These are phyloP conservation scores for Aegle marmelos DNA, from an alignment of 345 rosid genomes.

Conservation along the genomic window DNA sequence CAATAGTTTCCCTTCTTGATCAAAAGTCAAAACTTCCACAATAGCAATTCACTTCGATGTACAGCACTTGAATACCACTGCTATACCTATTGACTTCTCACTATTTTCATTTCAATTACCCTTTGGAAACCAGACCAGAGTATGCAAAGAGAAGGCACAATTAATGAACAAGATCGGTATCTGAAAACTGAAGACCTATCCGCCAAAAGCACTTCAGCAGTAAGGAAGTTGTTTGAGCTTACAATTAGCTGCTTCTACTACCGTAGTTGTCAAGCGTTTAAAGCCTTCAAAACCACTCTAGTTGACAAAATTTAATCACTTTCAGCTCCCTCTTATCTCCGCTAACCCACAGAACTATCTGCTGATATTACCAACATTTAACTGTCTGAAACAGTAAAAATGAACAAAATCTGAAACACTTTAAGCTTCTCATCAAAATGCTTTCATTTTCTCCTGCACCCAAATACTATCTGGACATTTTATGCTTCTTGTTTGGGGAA, in stretches of 20 bases:
- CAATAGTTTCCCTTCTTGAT: not conserved
- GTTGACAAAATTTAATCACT: not conserved
- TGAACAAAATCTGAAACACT: not conserved
- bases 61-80: not conserved
- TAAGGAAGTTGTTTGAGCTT: not conserved
- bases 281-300: not conserved
- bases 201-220: slow-evolving; percentile 5
- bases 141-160: not conserved
- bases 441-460: not conserved
- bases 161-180: not conserved
- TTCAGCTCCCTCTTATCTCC: not conserved
- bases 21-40: not conserved
- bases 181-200: slow-evolving; percentile 11
- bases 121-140: not conserved
- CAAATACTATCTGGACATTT: slow-evolving; percentile 18
- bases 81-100: not conserved
- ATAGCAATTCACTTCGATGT: not conserved
- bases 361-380: too few species aligned
- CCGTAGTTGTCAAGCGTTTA: not conserved
- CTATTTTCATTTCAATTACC: not conserved
- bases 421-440: not conserved
- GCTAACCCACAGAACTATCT: not conserved
- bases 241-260: not conserved
- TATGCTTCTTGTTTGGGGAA: slow-evolving; percentile 54
- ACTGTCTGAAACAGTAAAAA: not conserved